Conservation (phyloP, 164 flowering plant genomes). For the Vitis cinerea region DNA sequence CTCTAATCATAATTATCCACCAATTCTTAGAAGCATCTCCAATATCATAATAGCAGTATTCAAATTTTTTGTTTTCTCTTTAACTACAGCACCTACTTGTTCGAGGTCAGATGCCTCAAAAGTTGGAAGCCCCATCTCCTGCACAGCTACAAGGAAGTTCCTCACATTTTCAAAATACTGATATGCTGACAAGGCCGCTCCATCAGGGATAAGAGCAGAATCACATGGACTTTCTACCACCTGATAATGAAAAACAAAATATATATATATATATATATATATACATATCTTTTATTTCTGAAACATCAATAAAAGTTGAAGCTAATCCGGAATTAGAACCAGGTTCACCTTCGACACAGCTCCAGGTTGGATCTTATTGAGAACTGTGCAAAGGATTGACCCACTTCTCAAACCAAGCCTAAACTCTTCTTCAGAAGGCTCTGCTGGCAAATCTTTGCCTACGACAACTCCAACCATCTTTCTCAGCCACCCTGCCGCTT, state of each 20-base stretch:
- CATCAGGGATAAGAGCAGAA: constrained; percentile 77
- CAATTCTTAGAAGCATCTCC: not conserved
- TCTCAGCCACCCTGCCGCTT: constrained; percentile 84
- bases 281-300: no score
- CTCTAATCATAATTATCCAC: not conserved
- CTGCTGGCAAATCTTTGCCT: constrained; percentile 82
- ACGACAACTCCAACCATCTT: constrained; percentile 75
- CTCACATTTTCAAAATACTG: constrained; percentile 98
- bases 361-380: constrained; percentile 83
- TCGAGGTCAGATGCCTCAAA: constrained; percentile 98
- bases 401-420: constrained; percentile 85
- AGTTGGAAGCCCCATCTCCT: constrained; percentile 84
- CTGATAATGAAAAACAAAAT: constrained; percentile 28
- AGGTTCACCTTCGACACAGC: constrained; percentile 72
- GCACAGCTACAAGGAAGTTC: constrained; percentile 81
- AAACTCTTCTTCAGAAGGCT: constrained; percentile 90
- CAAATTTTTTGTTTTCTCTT: not conserved
- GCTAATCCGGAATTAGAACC: not conserved
- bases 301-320: not conserved
- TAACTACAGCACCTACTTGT: constrained; percentile 48
- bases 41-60: not conserved
- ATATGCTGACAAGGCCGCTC: constrained; percentile 90
- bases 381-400: constrained; percentile 71
- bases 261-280: no score
- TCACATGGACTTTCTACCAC: constrained; percentile 88